Conservation (phyloP, 768 basidiomycete genomes). For the Naganishia friedmannii region DNA sequence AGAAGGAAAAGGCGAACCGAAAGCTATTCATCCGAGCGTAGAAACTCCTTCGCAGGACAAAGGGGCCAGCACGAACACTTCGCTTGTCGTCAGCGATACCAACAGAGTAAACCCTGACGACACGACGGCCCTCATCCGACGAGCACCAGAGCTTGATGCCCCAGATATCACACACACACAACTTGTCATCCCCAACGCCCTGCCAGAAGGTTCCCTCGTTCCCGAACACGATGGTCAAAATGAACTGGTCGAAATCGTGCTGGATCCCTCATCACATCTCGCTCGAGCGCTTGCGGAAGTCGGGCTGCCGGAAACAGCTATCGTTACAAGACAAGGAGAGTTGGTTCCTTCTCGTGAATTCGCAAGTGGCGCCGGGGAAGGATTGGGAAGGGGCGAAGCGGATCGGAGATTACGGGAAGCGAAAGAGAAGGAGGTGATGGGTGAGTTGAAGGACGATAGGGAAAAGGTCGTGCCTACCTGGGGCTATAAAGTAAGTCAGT, state of each 20-base stretch:
- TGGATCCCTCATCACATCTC: constrained; percentile 45
- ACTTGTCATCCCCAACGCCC: constrained; percentile 30
- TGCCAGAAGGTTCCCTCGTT: constrained; percentile 9
- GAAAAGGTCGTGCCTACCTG: constrained; percentile 44
- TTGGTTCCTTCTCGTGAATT: constrained; percentile 46
- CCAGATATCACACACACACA: constrained; percentile 24
- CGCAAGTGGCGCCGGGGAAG: constrained; percentile 38
- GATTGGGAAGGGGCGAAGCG: constrained; percentile 40
- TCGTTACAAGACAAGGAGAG: constrained; percentile 43
- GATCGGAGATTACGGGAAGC: constrained; percentile 32
- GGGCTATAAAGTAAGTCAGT: constrained; percentile 46
- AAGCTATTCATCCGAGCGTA: neutral
- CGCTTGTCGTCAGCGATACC: neutral
- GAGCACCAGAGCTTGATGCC: constrained; percentile 24
- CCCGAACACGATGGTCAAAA: constrained; percentile 17
- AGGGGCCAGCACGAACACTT: neutral
- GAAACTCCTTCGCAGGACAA: neutral
- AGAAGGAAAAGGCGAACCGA: constrained; percentile 5
- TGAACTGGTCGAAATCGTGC: constrained; percentile 34
- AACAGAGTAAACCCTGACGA: neutral
- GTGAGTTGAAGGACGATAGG: constrained; percentile 36
- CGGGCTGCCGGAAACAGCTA: constrained; percentile 49
- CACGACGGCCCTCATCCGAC: constrained; percentile 32
- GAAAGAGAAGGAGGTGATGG: constrained; percentile 41
- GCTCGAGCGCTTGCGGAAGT: constrained; percentile 44